Percentiles rank a stretch among this genome's conserved stretches.
Evolutionary conservation across 176 grass and related monocot genomes (phyloP).

Genomic region (maize (Zea mays)): Zm-B73-REFERENCE-NAM-5.0 NC_050098.1:130139501-130140000

Average conservation of each 20-base stretch:
- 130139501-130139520: neutral
- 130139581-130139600: neutral
- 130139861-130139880: slow-evolving; percentile 98
- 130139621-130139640: neutral
- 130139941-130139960: slow-evolving; percentile 97
- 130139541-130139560: slow-evolving; percentile 3
- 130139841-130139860: slow-evolving; percentile 72
- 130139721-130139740: slow-evolving; percentile 10
- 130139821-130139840: neutral
- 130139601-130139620: neutral
- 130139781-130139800: neutral
- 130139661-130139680: neutral
- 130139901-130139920: slow-evolving; percentile 78
- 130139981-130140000: slow-evolving; percentile 87
- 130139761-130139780: neutral
- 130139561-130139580: neutral
- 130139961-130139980: slow-evolving; percentile 79
- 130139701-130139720: neutral
- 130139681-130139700: neutral
- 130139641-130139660: slow-evolving; percentile 6
- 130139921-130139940: slow-evolving; percentile 81
- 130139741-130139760: neutral
- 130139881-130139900: slow-evolving; percentile 90
- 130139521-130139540: neutral
- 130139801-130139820: neutral